Evolutionary conservation across 129 eudicot species (phyloP).

Genomic region (Arctium lappa): DNA sequence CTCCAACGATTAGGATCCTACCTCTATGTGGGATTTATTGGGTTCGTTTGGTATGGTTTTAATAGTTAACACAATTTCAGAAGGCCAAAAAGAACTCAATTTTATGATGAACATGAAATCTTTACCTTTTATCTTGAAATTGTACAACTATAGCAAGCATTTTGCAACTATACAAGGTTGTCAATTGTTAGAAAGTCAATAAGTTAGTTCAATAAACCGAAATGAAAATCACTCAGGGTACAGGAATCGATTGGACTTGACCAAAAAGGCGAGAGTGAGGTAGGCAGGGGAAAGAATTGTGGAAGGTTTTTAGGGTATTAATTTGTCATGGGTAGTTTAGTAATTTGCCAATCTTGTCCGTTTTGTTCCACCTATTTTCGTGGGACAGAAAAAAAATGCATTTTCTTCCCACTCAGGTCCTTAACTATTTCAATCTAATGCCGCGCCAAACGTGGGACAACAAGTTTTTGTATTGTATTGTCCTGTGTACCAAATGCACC

Average conservation of each 20-base stretch:
- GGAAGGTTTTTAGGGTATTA: not conserved
- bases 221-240: not conserved
- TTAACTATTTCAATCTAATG: not conserved
- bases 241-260: not conserved
- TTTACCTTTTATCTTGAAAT: not conserved
- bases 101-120: not conserved
- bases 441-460: not conserved
- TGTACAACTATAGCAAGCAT: not conserved
- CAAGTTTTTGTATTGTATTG: not conserved
- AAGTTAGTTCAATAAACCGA: not conserved
- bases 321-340: not conserved
- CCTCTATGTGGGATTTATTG: not conserved
- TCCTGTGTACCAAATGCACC: not conserved
- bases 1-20: not conserved
- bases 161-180: not conserved
- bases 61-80: not conserved
- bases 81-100: not conserved
- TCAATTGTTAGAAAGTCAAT: constrained; percentile 6
- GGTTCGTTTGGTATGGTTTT: not conserved
- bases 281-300: not conserved
- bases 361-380: not conserved
- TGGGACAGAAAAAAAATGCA: not conserved
- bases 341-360: not conserved
- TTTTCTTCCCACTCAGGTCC: too few relatives aligned
- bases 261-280: not conserved